These are phyloP conservation scores for Xanthoconium purpureum DNA, from an alignment of 768 basidiomycete genomes.

Conservation along the genomic window DNA sequence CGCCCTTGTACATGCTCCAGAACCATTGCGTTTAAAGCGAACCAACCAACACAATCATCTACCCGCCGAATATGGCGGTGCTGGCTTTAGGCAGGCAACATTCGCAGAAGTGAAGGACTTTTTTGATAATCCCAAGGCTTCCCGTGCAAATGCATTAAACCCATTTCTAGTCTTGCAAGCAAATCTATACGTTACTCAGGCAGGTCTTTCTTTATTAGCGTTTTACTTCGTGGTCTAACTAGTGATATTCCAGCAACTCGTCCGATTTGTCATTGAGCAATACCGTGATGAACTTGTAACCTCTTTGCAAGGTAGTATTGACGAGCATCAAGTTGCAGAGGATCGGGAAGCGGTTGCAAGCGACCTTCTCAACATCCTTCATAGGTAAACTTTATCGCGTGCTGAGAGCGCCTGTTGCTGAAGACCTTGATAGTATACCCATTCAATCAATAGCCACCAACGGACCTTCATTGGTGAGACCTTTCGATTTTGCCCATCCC, in stretches of 20 bases:
- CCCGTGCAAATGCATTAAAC: constrained; percentile 80
- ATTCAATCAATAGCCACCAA: constrained; percentile 91
- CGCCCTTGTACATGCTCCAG: constrained; percentile 73
- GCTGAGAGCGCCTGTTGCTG: constrained; percentile 1
- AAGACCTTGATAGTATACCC: constrained; percentile 60
- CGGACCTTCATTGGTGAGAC: constrained; percentile 68
- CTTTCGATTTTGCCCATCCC: background rate
- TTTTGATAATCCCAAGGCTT: constrained; percentile 88
- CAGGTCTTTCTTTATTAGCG: constrained; percentile 28
- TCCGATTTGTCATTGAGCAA: constrained; percentile 89
- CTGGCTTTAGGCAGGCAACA: constrained; percentile 76
- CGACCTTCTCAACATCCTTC: constrained; percentile 81
- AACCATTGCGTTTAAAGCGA: constrained; percentile 68
- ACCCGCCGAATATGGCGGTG: constrained; percentile 61
- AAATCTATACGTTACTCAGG: constrained; percentile 91
- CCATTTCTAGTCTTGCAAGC: constrained; percentile 91
- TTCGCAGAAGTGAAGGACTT: constrained; percentile 88
- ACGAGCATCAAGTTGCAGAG: constrained; percentile 64
- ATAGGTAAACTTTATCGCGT: constrained; percentile 47
- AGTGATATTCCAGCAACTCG: constrained; percentile 67
- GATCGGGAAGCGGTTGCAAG: constrained; percentile 83
- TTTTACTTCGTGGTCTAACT: background rate
- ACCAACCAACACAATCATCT: constrained; percentile 46
- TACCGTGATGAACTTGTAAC: constrained; percentile 83
- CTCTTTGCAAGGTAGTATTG: constrained; percentile 60